A percentile compares a stretch with the other conserved stretches of the same genome.
Conservation (phyloP, 2,329 filamentous ascomycete species). For the Scolecobasidium constrictum region DNA sequence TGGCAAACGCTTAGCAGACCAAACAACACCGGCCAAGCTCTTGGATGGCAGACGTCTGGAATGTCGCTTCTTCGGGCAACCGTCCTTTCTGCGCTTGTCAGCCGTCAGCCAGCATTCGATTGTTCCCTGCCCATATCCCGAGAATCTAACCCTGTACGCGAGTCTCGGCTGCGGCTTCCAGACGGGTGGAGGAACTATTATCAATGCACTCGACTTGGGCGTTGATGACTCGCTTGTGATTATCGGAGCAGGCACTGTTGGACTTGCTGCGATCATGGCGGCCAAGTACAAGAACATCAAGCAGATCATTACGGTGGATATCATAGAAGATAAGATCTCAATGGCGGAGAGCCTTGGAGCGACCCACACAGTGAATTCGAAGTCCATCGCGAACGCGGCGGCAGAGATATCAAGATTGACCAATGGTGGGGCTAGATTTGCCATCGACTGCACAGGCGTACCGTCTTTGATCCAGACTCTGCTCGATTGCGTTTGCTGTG, state of each 20-base stretch:
- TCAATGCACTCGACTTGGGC: constrained; percentile 22
- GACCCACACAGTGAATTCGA: constrained; percentile 17
- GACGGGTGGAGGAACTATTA: constrained; percentile 32
- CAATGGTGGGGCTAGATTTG: too few species aligned
- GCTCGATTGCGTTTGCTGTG: too few species aligned
- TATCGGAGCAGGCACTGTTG: constrained; percentile 30
- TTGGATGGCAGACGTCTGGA: too few species aligned
- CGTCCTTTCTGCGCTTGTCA: constrained; percentile 9
- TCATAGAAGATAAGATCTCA: constrained; percentile 29
- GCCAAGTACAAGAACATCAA: constrained; percentile 19
- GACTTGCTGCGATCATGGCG: constrained; percentile 29
- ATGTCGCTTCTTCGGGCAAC: constrained; percentile 15
- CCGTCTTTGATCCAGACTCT: too few species aligned
- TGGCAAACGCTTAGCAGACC: too few species aligned
- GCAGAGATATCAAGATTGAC: too few species aligned
- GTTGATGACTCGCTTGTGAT: constrained; percentile 21
- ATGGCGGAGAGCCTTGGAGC: constrained; percentile 36
- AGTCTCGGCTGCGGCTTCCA: constrained; percentile 33
- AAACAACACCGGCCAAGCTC: too few species aligned
- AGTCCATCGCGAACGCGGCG: too few species aligned
- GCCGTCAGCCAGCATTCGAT: constrained; percentile 9
- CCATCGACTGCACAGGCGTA: too few species aligned
- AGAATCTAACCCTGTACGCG: constrained; percentile 20
- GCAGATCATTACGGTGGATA: constrained; percentile 35
- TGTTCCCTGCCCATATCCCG: constrained; percentile 1